A percentile compares a stretch with the other conserved stretches of the same genome.
These are phyloP conservation scores for Curvularia verruculosa DNA, from an alignment of 2,329 filamentous ascomycete genomes.

Conservation along the genomic window DNA sequence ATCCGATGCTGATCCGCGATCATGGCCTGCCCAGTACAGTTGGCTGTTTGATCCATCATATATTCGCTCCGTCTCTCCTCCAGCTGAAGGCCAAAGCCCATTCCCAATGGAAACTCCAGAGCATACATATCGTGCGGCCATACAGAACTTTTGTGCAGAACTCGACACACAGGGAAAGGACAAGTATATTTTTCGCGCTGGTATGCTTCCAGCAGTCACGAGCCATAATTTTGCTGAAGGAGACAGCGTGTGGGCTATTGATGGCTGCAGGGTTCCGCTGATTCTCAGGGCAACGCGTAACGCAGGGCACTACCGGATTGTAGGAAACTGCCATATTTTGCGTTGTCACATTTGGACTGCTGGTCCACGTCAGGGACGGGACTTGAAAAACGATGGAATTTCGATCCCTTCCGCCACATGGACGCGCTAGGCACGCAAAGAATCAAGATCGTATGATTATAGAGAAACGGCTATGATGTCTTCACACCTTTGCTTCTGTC, in stretches of 20 bases:
- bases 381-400: conserved; percentile 16
- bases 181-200: conserved; percentile 17
- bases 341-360: conserved; percentile 18
- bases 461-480: not conserved
- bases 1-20: not conserved
- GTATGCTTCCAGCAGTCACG: conserved; percentile 12
- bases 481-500: not conserved
- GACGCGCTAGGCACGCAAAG: conserved; percentile 12
- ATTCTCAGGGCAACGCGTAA: conserved; percentile 8
- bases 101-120: not conserved
- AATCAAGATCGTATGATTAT: conserved; percentile 12
- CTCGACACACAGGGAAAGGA: conserved; percentile 6
- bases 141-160: conserved; percentile 15
- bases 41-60: conserved; percentile 14
- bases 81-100: not conserved
- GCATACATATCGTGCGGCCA: not conserved
- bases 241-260: conserved; percentile 20
- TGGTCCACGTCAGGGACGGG: conserved; percentile 15
- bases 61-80: not conserved
- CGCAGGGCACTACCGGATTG: conserved; percentile 6
- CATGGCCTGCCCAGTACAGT: conserved; percentile 13
- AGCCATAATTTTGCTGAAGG: conserved; percentile 9
- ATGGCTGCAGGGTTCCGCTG: conserved; percentile 14
- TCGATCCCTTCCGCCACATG: conserved; percentile 21
- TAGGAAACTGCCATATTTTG: conserved; percentile 18